Evolutionary conservation across 1,284 basidiomycete species (phyloP), one percentile per base, ranked within the genome.

Genomic region (Puccinia polysora): DNA sequence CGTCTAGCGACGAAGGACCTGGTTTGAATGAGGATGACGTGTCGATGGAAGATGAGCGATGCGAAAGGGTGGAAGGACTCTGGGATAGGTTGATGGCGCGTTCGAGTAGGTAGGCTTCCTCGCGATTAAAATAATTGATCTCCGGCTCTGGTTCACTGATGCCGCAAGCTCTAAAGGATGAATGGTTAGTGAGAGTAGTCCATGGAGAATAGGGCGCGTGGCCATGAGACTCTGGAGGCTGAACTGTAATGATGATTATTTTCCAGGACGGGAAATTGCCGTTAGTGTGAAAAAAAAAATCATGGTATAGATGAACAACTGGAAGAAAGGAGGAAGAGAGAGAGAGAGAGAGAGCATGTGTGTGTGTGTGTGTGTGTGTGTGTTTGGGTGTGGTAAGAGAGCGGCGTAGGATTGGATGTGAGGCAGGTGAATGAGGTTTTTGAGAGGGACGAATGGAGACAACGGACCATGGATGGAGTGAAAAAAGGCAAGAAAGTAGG

Each of bases 181-280:
- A 28, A 52, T 8, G 23, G 20, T 25, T 56, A 30, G 25, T 56
- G 7, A 23, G 7, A 30, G 53, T 56, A n/a, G 56, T 59, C 43
- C 45, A 64, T 32, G 60, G 40, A 18, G 60, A 50, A 45, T 64
- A 64, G 49, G 60, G 60, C n/a, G 59, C 25, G 25, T 62, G 14
- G 43, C 40, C 43, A 63, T 47, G 40, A 36, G 60, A 49, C 12
- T 63, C 43, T 15, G 18, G 40, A 3, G 15, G 23, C 25, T n/a
- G 15, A 28, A 20, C 58, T 60, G 43, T 8, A 32, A 36, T 34
- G n/a, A n/a, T n/a, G n/a, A n/a, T n/a, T n/a, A n/a, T n/a, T n/a
- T n/a, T n/a, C n/a, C n/a, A n/a, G n/a, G n/a, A n/a, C 28, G 32
- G 30, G 18, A 36, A 15, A 30, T 12, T 7, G 2, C 14, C 14